Percentiles rank a stretch among this genome's conserved stretches.
Conservation (phyloP, 345 rosid genomes). For the Pseudoturritis turrita region DNA sequence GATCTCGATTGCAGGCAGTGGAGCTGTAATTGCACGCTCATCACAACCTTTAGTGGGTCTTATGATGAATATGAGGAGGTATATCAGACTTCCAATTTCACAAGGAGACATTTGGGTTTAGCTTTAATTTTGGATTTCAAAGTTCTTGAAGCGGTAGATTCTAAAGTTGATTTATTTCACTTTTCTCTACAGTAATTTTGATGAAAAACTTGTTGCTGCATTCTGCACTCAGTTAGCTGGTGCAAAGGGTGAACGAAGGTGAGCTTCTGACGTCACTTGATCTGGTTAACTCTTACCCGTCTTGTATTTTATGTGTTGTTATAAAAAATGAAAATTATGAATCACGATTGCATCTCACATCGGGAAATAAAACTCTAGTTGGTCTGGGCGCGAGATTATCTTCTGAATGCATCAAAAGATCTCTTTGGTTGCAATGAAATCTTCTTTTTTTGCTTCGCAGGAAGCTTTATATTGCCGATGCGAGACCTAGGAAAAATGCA, state of each 20-base stretch:
- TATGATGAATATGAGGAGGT: conserved; percentile 98
- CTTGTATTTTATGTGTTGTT: conserved; percentile 2
- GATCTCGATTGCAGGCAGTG: conserved; percentile 47
- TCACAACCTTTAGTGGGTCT: conserved; percentile 97
- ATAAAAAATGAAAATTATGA: background rate
- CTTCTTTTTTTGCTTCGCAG: conserved; percentile 35
- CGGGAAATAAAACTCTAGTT: background rate
- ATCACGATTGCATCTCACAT: background rate
- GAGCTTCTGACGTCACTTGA: conserved; percentile 11
- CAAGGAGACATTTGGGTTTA: background rate
- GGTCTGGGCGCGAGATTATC: background rate
- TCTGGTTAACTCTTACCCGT: background rate
- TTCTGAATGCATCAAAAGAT: background rate
- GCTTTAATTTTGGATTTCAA: conserved; percentile 12
- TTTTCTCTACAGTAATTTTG: conserved; percentile 56
- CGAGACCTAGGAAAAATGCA: conserved; percentile 98
- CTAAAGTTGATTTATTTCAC: conserved; percentile 15
- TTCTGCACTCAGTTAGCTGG: conserved; percentile 62
- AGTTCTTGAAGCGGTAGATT: conserved; percentile 10
- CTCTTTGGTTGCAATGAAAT: conserved; percentile 1
- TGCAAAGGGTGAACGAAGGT: conserved; percentile 57
- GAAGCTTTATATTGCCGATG: conserved; percentile 96
- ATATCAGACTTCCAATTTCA: conserved; percentile 18
- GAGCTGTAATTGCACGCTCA: conserved; percentile 97
- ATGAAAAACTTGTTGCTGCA: conserved; percentile 95